phyloP scores from a whole-genome alignment of 2,329 filamentous ascomycete species.

The Didymosphaeria variabile region DNA sequence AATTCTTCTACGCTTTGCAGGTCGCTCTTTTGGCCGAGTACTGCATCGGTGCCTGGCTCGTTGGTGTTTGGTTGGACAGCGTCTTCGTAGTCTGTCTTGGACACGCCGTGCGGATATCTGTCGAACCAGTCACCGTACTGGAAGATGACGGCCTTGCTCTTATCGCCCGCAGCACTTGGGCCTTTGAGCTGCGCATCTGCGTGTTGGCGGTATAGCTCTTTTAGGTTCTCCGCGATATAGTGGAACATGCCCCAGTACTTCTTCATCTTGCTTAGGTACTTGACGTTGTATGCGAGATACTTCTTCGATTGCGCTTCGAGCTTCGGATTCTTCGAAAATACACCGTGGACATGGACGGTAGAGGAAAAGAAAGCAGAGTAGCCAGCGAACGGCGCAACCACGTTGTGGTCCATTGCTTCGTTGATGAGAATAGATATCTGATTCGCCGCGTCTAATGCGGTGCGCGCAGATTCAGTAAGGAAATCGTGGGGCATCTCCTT shows the following conservation, averaged over 20 bases:
- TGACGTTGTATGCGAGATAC: slow-evolving; percentile 86
- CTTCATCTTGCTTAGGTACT: slow-evolving; percentile 93
- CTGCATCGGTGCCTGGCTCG: slow-evolving; percentile 84
- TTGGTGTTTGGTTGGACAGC: slow-evolving; percentile 72
- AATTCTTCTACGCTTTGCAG: slow-evolving; percentile 96
- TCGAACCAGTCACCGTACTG: slow-evolving; percentile 99
- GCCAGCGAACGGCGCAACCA: slow-evolving; percentile 91
- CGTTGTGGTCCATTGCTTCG: slow-evolving; percentile 79
- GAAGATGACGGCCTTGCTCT: slow-evolving; percentile 69
- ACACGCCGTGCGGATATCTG: slow-evolving; percentile 90
- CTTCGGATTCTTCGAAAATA: slow-evolving; percentile 82
- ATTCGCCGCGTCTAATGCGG: slow-evolving; percentile 84
- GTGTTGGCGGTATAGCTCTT: slow-evolving; percentile 85
- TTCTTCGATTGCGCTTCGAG: slow-evolving; percentile 82
- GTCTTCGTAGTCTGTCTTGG: slow-evolving; percentile 83
- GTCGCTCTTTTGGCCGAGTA: slow-evolving; percentile 86
- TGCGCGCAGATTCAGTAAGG: slow-evolving; percentile 75
- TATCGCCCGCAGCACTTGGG: slow-evolving; percentile 50
- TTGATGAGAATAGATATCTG: slow-evolving; percentile 85
- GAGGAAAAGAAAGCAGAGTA: slow-evolving; percentile 95
- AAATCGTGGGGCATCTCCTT: slow-evolving; percentile 81
- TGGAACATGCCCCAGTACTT: slow-evolving; percentile 99
- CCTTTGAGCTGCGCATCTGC: slow-evolving; percentile 81
- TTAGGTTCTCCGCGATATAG: slow-evolving; percentile 92
- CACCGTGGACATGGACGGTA: slow-evolving; percentile 91